Evolutionary conservation across 1,139 yeast genomes (phyloP).

Genomic region (Saccharomycopsis hybrid): DNA sequence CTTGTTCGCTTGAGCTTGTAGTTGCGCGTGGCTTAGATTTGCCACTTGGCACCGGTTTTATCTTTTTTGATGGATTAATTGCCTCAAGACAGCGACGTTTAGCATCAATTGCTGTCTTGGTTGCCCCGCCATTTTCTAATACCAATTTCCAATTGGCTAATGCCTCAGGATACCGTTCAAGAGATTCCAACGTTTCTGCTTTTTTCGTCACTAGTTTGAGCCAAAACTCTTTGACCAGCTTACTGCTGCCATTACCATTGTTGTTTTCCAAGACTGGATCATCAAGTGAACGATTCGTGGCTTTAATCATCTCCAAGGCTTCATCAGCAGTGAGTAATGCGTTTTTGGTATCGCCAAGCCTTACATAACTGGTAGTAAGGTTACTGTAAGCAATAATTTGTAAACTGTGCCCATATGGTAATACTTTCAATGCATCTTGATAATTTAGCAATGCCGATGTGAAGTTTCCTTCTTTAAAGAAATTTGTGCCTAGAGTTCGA

Average conservation of each 20-base stretch:
- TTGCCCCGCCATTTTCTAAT: conserved; percentile 61
- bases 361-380: conserved; percentile 61
- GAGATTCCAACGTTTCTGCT: conserved; percentile 79
- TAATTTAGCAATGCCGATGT: conserved; percentile 57
- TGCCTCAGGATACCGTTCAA: conserved; percentile 65
- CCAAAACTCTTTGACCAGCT: conserved; percentile 65
- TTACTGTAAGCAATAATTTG: conserved; percentile 71
- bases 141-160: conserved; percentile 53
- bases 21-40: too few relatives aligned
- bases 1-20: too few relatives aligned
- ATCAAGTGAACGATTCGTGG: conserved; percentile 28
- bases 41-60: conserved; percentile 25
- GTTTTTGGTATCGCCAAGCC: conserved; percentile 67
- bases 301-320: conserved; percentile 55
- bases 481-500: conserved; percentile 52
- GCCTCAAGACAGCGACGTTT: conserved; percentile 70
- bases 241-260: conserved; percentile 44
- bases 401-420: conserved; percentile 63
- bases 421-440: conserved; percentile 49
- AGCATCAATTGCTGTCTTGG: conserved; percentile 67
- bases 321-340: conserved; percentile 48
- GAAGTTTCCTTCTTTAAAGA: conserved; percentile 80
- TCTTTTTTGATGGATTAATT: conserved; percentile 23
- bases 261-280: too few relatives aligned
- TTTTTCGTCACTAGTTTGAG: conserved; percentile 58